Percentiles rank a stretch among this genome's conserved stretches.
phyloP scores from a whole-genome alignment of 2,329 filamentous ascomycete genomes.

The Sclerotinia spermophila region DNA sequence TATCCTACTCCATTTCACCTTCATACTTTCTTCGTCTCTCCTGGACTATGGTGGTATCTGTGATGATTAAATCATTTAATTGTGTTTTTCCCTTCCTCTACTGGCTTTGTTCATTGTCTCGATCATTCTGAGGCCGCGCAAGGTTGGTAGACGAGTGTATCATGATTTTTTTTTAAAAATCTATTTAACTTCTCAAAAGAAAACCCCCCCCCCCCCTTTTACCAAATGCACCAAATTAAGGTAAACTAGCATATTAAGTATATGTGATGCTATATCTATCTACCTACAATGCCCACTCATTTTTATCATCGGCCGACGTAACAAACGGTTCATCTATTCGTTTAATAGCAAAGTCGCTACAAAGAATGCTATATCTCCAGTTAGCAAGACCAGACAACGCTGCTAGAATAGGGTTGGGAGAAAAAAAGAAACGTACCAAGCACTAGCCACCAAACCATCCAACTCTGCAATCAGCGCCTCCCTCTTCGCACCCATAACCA shows the following conservation, averaged over 20 bases:
- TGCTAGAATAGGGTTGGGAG: neutral
- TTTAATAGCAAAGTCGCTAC: slow-evolving; percentile 92
- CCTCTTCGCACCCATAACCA: slow-evolving; percentile 65
- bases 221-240: neutral
- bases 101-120: neutral
- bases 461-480: slow-evolving; percentile 84
- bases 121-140: neutral
- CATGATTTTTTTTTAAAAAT: neutral
- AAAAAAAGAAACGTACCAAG: slow-evolving; percentile 60
- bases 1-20: too few species aligned
- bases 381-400: slow-evolving; percentile 12
- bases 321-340: slow-evolving; percentile 93
- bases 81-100: too few species aligned
- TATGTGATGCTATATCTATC: neutral
- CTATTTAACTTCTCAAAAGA: neutral
- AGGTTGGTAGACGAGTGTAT: neutral
- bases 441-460: slow-evolving; percentile 84
- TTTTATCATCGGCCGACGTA: slow-evolving; percentile 63
- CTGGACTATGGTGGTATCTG: too few species aligned
- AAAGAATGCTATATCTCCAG: slow-evolving; percentile 67
- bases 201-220: too few species aligned
- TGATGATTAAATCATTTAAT: too few species aligned
- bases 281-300: slow-evolving; percentile 65
- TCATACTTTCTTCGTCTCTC: too few species aligned
- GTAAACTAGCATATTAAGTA: neutral